Evolutionary conservation across 1,284 basidiomycete species (phyloP), one percentile per base, ranked within the genome.

Genomic region (Uromyces viciae-fabae): DNA sequence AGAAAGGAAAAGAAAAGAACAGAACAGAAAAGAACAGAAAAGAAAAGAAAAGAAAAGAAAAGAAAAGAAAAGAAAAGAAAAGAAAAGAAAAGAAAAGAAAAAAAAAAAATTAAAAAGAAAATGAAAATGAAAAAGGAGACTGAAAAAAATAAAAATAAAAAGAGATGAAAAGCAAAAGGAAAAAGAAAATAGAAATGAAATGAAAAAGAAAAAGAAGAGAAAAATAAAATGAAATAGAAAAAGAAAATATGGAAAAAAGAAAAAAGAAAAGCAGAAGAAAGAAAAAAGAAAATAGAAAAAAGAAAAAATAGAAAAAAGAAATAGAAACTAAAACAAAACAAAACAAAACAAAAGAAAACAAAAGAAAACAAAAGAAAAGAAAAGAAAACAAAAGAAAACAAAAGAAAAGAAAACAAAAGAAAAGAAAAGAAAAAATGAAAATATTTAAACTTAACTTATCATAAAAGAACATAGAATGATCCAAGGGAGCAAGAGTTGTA

Each of bases 1-100:
- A 83, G 90, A 91, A 81, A 83, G 88, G 91, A 83, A 92, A 91
- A 84, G 92, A 94, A 85, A 91, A 90, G 82, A 91, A 93, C 84
- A 88, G 91, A 58, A 92, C 92, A 36, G 46, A 49, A 49, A 49
- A 49, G 22, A 22, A 49, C 11, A 22, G 22, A 49, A 49, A 49
- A 49, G 22, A 49, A 22, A 49, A 49, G 46, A 49, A 49, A 49
- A 49, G 22, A 49, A 22, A 49, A 49, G 46, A 49, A 49, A 49
- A 49, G 22, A 49, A 22, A 49, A 49, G 46, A 49, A 49, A 49
- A 49, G 22, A 49, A 22, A 49, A 49, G 46, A 49, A 49, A 49
- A 49, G 22, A 49, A 22, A 49, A 49, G 46, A 49, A 49, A 49
- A 49, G 22, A 22, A 49, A 49, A 22, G 22, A 49, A 49, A 49